Base-by-base conservation (phyloP, 2,329 filamentous ascomycete genomes). In the Neopestalotiopsis clavispora region DNA sequence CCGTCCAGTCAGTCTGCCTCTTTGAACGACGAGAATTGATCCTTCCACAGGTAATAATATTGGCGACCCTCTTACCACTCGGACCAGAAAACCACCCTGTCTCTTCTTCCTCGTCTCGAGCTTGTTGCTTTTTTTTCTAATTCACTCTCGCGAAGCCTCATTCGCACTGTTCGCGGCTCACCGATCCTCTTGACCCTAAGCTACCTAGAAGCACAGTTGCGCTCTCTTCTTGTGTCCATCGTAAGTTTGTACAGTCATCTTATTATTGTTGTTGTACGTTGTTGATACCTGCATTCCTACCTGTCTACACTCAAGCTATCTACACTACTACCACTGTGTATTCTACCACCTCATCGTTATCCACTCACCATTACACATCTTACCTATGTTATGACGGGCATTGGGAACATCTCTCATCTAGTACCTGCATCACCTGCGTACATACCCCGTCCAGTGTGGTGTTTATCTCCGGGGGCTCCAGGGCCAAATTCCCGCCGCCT, bases 401-500 rank as follows among this genome's bases (percentile, higher is more conserved):
- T 52, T 52, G 45, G 45, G 45, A 52, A 52, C 23, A 52, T 52
- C 45, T 52, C 45, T 52, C 45, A 52, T 52, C 45, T 52, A 52
- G 45, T 52, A 52, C 45, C 45, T 52, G 45, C 45, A 52, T 52
- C 45, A 23, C 14, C 45, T 52, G 45, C 45, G 45, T 52, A 52
- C 45, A 52, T 52, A 52, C 45, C 45, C 45, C n/a, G 45, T 52
- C 45, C 45, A 52, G 45, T 52, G n/a, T 20, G 45, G n/a, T 52
- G 45, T 52, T 52, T 52, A 52, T 52, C 45, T 52, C 45, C 45
- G 45, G 45, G 45, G 45, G 45, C 45, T 34, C 28, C 30, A 62
- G n/a, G n/a, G 6, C 10, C 52, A 23, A 57, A 60, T 32, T 67
- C 56, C 65, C 30, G 34, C 30, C n/a, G 52, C 62, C n/a, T 45